Base-by-base conservation (phyloP, 331 rosid genomes). In the Acacia pycnantha region DNA sequence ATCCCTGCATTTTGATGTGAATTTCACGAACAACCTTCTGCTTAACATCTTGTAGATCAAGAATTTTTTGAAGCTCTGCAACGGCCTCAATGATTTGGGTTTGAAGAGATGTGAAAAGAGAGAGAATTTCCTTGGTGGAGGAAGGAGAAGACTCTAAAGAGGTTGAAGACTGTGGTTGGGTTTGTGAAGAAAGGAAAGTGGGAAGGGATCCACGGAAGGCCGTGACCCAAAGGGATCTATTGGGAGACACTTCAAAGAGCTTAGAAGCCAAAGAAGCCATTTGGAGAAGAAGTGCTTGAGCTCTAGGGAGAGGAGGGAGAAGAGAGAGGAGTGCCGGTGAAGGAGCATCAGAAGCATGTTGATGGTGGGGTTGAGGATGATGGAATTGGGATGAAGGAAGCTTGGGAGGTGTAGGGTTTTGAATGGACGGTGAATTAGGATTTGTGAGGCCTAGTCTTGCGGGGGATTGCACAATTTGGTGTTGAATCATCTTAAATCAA, bases 51-150 rank as follows among this genome's bases (percentile, higher is more conserved):
- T 95, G 97, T 4, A 91, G 93, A 84, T 93, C 92, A 73, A 93
- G 97, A 83, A 93, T 93, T 70, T 95, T 96, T 79, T 95, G 98
- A 84, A 95, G 98, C 77, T 93, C 94, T 1, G 98, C 92, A 6
- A 95, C 97, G 11, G 97, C 93, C 82, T 95, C 98, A 2, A 88
- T 89, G 76, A 95, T 88, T 72, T 95, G 98, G 78, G 95, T 93
- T 71, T 95, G 98, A 61, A 90, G 90, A 70, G 62, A 62, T 6
- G 90, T 85, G 80, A 95, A 91, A 41, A 82, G 90, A 33, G 93
- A 88, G 48, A 91, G 85, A 19, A 95, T 83, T 53, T 95, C 98
- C 83, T 93, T 95, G 74, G 89, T 74, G 26, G 97, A 35, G 47
- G 97, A 82, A 44, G 94, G 91, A 70, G 91, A 78, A 68, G 94